phyloP scores from a whole-genome alignment of 331 rosid genomes.

The Saraca asoca region DNA sequence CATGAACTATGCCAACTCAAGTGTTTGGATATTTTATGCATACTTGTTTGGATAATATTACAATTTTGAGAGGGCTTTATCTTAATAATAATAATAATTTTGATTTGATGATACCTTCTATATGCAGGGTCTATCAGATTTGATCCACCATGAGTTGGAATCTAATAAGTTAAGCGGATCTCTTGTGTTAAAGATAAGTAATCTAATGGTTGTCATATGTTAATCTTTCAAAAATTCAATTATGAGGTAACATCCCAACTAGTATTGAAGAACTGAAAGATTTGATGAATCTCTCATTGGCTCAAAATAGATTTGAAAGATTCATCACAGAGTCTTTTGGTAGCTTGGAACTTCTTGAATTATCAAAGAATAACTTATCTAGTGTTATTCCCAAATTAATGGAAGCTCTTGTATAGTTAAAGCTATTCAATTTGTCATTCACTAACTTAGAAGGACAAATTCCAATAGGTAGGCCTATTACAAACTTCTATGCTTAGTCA shows the following conservation, averaged over 20 bases:
- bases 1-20: no score
- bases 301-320: slow-evolving; percentile 24
- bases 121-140: no score
- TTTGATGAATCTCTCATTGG: not conserved
- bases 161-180: no score
- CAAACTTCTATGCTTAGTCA: not conserved
- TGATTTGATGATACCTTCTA: no score
- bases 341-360: not conserved
- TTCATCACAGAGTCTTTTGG: slow-evolving; percentile 21
- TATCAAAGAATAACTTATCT: slow-evolving; percentile 15
- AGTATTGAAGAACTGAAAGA: not conserved
- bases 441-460: slow-evolving; percentile 37
- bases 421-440: slow-evolving; percentile 30
- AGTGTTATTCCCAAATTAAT: slow-evolving; percentile 32
- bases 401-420: slow-evolving; percentile 2
- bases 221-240: slow-evolving; percentile 11
- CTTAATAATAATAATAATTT: no score
- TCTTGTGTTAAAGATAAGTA: no score
- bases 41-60: no score
- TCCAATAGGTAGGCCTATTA: slow-evolving; percentile 37
- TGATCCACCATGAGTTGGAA: no score
- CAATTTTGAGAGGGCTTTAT: no score
- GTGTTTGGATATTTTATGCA: no score
- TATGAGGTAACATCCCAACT: not conserved
- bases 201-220: no score